phyloP scores from a whole-genome alignment of 2,329 filamentous ascomycete species.

The Fusarium sp. region DNA sequence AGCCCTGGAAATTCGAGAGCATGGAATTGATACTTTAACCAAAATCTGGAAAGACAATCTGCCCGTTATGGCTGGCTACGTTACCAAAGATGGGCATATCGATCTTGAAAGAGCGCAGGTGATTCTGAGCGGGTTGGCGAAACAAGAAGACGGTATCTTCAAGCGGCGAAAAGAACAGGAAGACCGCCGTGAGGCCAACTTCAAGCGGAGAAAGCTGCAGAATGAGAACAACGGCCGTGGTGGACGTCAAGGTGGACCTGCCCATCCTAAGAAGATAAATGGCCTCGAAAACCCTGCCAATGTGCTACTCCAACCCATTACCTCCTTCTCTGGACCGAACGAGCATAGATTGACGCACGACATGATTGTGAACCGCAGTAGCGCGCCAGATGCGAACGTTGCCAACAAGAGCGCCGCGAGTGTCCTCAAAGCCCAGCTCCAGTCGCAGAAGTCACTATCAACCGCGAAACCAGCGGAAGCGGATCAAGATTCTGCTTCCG shows the following conservation, averaged over 20 bases:
- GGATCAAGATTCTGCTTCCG: conserved; percentile 56
- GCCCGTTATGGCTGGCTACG: conserved; percentile 90
- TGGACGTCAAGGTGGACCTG: conserved; percentile 27
- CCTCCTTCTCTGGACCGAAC: conserved; percentile 62
- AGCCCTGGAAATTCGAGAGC: conserved; percentile 96
- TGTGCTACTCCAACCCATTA: conserved; percentile 51
- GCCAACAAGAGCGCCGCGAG: conserved; percentile 97
- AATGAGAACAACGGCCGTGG: conserved; percentile 56
- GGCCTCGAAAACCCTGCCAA: conserved; percentile 49
- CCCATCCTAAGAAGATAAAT: conserved; percentile 36
- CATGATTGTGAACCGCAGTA: conserved; percentile 81
- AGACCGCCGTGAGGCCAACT: conserved; percentile 81
- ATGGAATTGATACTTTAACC: conserved; percentile 94
- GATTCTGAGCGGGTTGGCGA: conserved; percentile 87
- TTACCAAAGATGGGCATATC: conserved; percentile 94
- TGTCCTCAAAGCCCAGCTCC: conserved; percentile 82
- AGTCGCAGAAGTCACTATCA: conserved; percentile 51
- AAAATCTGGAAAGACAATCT: conserved; percentile 97
- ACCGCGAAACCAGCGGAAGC: conserved; percentile 34
- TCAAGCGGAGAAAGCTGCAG: conserved; percentile 80
- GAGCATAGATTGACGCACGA: conserved; percentile 76
- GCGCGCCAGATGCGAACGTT: conserved; percentile 73
- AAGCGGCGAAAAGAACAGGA: conserved; percentile 85
- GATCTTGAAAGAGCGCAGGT: conserved; percentile 86
- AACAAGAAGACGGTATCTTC: conserved; percentile 95